A percentile compares a stretch with the other conserved stretches of the same genome.
Conservation (phyloP, 345 rosid genomes). For the Lumnitzera racemosa region DNA sequence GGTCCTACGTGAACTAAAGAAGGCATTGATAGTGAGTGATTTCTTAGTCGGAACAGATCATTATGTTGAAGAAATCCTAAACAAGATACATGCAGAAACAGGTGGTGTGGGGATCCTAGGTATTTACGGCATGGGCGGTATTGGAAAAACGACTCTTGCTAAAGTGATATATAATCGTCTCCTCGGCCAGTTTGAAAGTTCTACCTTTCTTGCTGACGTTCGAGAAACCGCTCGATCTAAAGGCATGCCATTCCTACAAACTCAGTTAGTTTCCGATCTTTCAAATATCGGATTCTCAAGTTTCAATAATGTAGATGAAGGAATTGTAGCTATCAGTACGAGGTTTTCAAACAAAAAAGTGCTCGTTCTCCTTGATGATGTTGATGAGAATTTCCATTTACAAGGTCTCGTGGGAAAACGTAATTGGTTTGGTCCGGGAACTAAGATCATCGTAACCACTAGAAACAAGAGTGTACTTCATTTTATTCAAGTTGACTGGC, state of each 20-base stretch:
- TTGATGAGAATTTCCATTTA: not conserved
- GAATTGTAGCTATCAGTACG: not conserved
- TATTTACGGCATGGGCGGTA: slow-evolving; percentile 4
- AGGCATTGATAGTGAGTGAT: not conserved
- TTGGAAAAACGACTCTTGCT: not conserved
- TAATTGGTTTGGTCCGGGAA: not conserved
- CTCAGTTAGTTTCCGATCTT: not conserved
- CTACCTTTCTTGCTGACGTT: slow-evolving; percentile 4
- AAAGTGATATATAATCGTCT: not conserved
- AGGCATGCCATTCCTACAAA: not conserved
- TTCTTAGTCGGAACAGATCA: slow-evolving; percentile 2
- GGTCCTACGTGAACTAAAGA: too few relatives aligned
- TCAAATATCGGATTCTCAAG: not conserved
- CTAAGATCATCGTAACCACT: not conserved
- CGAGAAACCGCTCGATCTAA: not conserved
- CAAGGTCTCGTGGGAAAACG: not conserved
- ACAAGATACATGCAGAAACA: not conserved
- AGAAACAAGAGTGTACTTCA: not conserved
- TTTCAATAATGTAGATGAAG: not conserved
- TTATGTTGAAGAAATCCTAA: not conserved
- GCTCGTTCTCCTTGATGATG: slow-evolving; percentile 2
- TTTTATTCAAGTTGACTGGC: too few relatives aligned
- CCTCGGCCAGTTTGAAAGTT: not conserved
- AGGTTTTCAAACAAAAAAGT: not conserved
- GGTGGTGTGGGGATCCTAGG: not conserved